Evolutionary conservation across 441 rosid species (phyloP), one percentile per base, ranked within the genome.

Genomic region (Gossypium trilobum): DNA sequence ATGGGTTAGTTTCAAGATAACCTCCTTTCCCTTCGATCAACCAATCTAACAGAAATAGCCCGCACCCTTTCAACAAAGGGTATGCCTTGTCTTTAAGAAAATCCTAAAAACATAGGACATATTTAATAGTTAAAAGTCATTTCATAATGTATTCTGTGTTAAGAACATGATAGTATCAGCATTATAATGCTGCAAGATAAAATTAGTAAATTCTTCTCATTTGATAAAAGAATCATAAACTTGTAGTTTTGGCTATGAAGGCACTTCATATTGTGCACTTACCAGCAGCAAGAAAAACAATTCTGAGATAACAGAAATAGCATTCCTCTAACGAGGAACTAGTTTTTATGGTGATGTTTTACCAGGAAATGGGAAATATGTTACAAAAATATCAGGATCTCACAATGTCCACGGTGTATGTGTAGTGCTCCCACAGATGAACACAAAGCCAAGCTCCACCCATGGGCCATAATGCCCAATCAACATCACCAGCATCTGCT

Each of bases 51-150:
- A 94, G 82, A 83, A 94, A 92, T 22, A 71, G 14, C 0, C 82
- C 73, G 72, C 99, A 94, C 72, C 99, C 97, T 87, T 92, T 92
- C 86, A 92, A 77, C 76, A 94, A 80, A 77, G 97, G 92, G 74
- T 92, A 92, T 36, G 88, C 97, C 82, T 82, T 84, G 48, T 72
- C 86, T 73, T 75, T 72, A 7, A 92, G 95, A 84, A 92, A 90
- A 74, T 89, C 97, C 99, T 94, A 73, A 36, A 72, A 6, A 55
- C 33, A 55, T 19, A 19, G 52, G 23, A 70, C 20, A 25, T 8
- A 9, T 22, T 22, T 23, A 25, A 25, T 48, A 66, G 10, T 19
- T 11, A 19, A 19, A 39, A 63, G 22, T 46, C 31, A 39, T 44
- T 46, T 1, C 33, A 23, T 22, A 67, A n/a, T 48, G 57, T 23